These are phyloP conservation scores for Fraxinus nigra DNA, from an alignment of 305 asterid genomes.

Conservation along the genomic window DNA sequence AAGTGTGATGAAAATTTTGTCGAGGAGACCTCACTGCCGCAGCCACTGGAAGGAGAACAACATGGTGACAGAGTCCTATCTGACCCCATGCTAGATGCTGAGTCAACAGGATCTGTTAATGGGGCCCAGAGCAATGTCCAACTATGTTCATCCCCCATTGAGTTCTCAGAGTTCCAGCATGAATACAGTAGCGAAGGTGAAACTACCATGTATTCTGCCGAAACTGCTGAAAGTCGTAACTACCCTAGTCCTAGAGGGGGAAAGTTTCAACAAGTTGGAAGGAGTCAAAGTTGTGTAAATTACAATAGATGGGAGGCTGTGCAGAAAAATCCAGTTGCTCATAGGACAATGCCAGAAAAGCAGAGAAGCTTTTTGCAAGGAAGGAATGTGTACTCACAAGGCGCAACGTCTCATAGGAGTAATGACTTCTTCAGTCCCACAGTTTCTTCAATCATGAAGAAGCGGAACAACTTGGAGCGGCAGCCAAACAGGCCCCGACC, in stretches of 20 bases:
- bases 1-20: conserved; percentile 39
- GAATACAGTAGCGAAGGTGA: conserved; percentile 91
- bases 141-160: conserved; percentile 58
- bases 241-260: conserved; percentile 68
- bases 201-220: conserved; percentile 97
- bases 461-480: conserved; percentile 61
- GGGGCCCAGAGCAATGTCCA: conserved; percentile 67
- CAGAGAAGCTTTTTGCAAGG: conserved; percentile 62
- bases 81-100: conserved; percentile 45
- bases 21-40: conserved; percentile 26
- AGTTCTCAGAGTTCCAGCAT: conserved; percentile 38
- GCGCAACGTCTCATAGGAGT: conserved; percentile 78
- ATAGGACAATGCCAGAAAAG: conserved; percentile 56
- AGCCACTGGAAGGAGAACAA: conserved; percentile 28
- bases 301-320: conserved; percentile 72
- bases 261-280: conserved; percentile 59
- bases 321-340: conserved; percentile 54
- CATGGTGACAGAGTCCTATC: conserved; percentile 28
- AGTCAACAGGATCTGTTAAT: conserved; percentile 80
- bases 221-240: conserved; percentile 96
- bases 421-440: conserved; percentile 89
- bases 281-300: conserved; percentile 92
- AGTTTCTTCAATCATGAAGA: conserved; percentile 88
- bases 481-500: conserved; percentile 50
- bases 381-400: conserved; percentile 80